Evolutionary conservation across 805 yeast species (phyloP).

Genomic region (Nakazawaea siamensis): DNA sequence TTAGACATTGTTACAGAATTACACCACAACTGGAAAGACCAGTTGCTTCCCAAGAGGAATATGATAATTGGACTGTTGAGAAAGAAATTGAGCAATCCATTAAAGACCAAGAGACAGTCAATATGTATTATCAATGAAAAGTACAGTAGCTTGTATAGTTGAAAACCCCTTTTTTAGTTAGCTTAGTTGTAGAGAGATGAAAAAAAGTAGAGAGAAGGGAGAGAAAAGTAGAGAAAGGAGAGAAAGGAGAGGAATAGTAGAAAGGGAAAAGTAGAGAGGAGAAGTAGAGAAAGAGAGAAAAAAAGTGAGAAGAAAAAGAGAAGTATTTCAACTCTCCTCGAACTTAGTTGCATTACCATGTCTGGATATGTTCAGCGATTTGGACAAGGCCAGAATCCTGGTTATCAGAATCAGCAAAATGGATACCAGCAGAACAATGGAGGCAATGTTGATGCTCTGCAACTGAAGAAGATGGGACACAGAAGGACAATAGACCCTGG

Average conservation of each 20-base stretch:
- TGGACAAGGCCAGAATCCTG: background rate
- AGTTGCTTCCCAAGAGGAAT: conserved; percentile 22
- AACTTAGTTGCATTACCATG: too few relatives aligned
- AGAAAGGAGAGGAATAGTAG: too few relatives aligned
- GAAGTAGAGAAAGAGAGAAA: too few relatives aligned
- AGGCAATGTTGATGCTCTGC: conserved; percentile 14
- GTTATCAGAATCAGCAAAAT: conserved; percentile 1
- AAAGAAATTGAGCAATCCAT: conserved; percentile 11
- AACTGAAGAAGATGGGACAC: conserved; percentile 43
- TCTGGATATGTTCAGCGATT: too few relatives aligned
- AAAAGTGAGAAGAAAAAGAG: too few relatives aligned
- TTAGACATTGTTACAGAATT: conserved; percentile 68
- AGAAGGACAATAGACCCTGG: conserved; percentile 77
- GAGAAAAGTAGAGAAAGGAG: too few relatives aligned
- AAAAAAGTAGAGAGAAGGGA: too few relatives aligned
- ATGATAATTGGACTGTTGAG: conserved; percentile 23
- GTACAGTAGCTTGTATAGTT: too few relatives aligned
- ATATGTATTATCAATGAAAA: conserved; percentile 2
- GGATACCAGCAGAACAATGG: background rate
- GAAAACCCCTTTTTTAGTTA: too few relatives aligned
- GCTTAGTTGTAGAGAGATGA: too few relatives aligned
- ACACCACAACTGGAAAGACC: conserved; percentile 74
- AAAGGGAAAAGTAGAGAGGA: too few relatives aligned
- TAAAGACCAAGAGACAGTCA: conserved; percentile 4
- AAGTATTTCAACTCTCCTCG: too few relatives aligned